Percentiles rank a stretch among this genome's conserved stretches.
Evolutionary conservation across 192 early-diverging fungal species (phyloP).

Genomic region (Neocallimastix lanati): DNA sequence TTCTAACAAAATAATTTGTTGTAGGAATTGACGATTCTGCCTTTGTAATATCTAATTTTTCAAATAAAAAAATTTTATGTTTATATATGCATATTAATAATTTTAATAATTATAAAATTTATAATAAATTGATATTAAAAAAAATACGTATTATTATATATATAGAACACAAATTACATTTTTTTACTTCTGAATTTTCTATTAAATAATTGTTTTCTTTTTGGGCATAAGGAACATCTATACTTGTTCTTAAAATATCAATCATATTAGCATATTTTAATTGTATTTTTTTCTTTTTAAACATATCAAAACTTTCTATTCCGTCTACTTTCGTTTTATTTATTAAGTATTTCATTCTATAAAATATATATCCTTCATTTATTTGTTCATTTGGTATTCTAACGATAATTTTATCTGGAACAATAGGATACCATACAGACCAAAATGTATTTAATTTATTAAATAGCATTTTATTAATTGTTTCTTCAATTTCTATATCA

Average conservation of each 20-base stretch:
- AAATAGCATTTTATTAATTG: background rate
- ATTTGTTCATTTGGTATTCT: background rate
- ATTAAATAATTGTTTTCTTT: background rate
- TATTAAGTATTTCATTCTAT: background rate
- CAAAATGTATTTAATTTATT: background rate
- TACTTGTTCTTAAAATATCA: background rate
- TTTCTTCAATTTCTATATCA: too few species aligned
- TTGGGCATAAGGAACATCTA: background rate
- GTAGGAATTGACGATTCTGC: background rate
- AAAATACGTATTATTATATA: too few species aligned
- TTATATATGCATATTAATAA: too few species aligned
- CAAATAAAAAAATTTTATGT: too few species aligned
- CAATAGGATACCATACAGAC: background rate
- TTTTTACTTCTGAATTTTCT: background rate
- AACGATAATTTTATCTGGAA: background rate
- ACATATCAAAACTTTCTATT: background rate
- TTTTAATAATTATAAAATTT: too few species aligned
- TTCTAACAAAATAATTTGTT: background rate
- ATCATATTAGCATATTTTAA: background rate
- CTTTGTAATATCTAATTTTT: background rate
- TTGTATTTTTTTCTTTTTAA: background rate
- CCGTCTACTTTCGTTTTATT: background rate
- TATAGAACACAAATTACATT: too few species aligned
- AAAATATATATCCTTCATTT: background rate
- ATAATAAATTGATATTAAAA: background rate